Evolutionary conservation across 768 basidiomycete species (phyloP), one percentile per base, ranked within the genome.

Genomic region (Trametes sanguinea): DNA sequence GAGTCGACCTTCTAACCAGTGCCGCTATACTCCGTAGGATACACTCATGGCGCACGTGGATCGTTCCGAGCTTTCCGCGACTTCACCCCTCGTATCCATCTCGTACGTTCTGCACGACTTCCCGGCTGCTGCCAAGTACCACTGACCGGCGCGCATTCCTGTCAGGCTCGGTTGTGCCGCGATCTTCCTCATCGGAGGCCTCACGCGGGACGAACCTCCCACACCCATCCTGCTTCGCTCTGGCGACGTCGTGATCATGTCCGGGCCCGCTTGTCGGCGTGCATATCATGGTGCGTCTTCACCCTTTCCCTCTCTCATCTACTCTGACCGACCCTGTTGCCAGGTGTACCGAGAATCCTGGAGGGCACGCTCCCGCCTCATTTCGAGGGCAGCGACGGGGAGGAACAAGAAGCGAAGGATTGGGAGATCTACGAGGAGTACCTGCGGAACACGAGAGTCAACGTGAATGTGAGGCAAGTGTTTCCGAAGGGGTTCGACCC

Each of bases 1-100:
- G 22, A 22, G 22, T 22, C 22, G 22, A 22, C 22, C 22, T 22
- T 22, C 22, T 22, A 22, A 22, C 22, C 22, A 22, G 22, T 22
- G 22, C 1, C 22, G 22, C 22, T 22, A 22, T 22, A 22, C 22
- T 51, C 17, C n/a, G 33, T 62, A 87, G 83, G 95, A 98, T 65
- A 92, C 94, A 0, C 83, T 99, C 17, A 98, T 98, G 90, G 96
- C 85, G 0, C 96, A 99, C 73, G 93, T 97, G n/a, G 96, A 99
- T 74, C 90, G 92, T 17, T 94, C 95, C 22, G 96, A 99, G 76
- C 82, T 96, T 8, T 96, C 95, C 67, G 87, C 93, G 2, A 92
- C 92, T 4, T 88, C 93, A 0, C 96, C 96, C 0, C 82, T 99
- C 0, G 92, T 98, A 5, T 97, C 94, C 0, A 87, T 99, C 52